Evolutionary conservation across 768 basidiomycete genomes (phyloP).

Genomic region (Xerocomus brunneocitrinus): DNA sequence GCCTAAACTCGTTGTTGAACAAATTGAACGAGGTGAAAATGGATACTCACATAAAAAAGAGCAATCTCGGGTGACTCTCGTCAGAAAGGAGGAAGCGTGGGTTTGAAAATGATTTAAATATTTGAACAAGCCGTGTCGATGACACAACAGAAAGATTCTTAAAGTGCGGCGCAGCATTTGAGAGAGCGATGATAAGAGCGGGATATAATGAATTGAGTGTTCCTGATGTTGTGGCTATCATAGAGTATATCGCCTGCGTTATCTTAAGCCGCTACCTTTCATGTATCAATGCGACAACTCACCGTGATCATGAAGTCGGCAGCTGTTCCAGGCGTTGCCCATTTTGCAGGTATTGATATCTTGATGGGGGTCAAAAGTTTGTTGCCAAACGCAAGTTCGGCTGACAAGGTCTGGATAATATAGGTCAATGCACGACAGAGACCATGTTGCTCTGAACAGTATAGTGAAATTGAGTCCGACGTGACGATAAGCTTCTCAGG

Average conservation of each 20-base stretch:
- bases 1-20: constrained; percentile 38
- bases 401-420: constrained; percentile 86
- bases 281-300: constrained; percentile 23
- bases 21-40: not conserved
- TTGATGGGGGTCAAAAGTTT: constrained; percentile 63
- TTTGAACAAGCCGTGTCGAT: constrained; percentile 78
- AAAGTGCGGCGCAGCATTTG: constrained; percentile 85
- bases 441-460: constrained; percentile 75
- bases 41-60: constrained; percentile 78
- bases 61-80: constrained; percentile 88
- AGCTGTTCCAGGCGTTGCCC: constrained; percentile 64
- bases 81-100: constrained; percentile 88
- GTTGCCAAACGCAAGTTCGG: constrained; percentile 73
- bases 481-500: not conserved
- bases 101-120: constrained; percentile 88
- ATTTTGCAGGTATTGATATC: constrained; percentile 69
- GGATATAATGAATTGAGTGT: constrained; percentile 82
- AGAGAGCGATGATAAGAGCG: constrained; percentile 83
- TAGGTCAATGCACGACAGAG: constrained; percentile 87
- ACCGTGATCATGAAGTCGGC: constrained; percentile 89
- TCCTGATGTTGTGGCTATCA: constrained; percentile 86
- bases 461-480: constrained; percentile 5
- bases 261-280: constrained; percentile 5
- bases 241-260: constrained; percentile 76
- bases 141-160: constrained; percentile 76